Evolutionary conservation across 331 rosid genomes (phyloP).

Genomic region (Quercus phellos): DNA sequence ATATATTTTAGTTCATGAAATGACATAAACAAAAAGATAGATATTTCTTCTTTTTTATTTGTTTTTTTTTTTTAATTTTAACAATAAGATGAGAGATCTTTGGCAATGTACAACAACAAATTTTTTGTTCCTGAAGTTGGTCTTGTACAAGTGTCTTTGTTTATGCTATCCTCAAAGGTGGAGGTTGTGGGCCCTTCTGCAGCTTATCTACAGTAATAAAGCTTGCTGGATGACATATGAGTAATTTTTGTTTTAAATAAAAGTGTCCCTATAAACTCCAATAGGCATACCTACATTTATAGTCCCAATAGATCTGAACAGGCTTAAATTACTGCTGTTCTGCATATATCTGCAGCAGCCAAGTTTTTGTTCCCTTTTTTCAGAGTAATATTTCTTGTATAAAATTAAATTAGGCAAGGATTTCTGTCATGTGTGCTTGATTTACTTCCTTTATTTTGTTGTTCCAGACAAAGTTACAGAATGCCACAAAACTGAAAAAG

Average conservation of each 20-base stretch:
- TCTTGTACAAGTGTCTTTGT: not conserved
- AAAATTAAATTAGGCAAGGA: conserved; percentile 1
- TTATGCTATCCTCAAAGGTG: not conserved
- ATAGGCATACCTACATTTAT: not conserved
- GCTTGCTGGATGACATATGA: not conserved
- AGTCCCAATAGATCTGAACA: not conserved
- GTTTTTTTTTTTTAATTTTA: too few relatives aligned
- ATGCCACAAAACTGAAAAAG: conserved; percentile 78
- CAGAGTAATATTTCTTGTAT: not conserved
- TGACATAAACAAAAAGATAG: not conserved
- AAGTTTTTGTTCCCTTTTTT: not conserved
- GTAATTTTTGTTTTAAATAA: not conserved
- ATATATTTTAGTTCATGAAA: not conserved
- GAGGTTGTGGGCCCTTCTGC: not conserved
- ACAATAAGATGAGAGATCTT: not conserved
- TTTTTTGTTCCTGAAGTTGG: not conserved
- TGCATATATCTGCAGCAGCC: not conserved
- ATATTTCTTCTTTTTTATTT: not conserved
- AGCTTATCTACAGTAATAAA: not conserved
- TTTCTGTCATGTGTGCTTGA: conserved; percentile 9
- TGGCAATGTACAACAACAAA: not conserved
- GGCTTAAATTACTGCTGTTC: not conserved
- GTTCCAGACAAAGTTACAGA: conserved; percentile 78
- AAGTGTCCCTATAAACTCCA: not conserved
- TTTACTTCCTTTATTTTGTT: conserved; percentile 20